Conservation (phyloP, 2,329 filamentous ascomycete species). For the Dactylellina sp. region DNA sequence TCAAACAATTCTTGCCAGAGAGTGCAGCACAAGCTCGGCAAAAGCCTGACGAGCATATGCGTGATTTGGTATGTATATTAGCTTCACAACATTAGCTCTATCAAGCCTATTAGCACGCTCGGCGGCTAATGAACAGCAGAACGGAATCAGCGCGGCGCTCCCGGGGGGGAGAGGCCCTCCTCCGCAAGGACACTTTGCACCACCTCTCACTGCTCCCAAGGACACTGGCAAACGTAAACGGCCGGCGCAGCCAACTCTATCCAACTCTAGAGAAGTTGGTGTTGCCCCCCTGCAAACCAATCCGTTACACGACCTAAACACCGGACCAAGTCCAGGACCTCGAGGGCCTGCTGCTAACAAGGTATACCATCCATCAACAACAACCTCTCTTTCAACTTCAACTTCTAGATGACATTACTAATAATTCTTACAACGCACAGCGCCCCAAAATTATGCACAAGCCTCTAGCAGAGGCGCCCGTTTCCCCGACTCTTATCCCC, state of each 20-base stretch:
- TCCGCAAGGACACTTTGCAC: constrained; percentile 93
- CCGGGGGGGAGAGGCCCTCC: constrained; percentile 72
- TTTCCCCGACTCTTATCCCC: constrained; percentile 89
- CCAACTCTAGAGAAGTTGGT: constrained; percentile 37
- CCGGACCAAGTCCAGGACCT: constrained; percentile 37
- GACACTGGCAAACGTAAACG: constrained; percentile 83
- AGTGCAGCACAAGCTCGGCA: constrained; percentile 76
- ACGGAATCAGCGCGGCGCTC: constrained; percentile 27
- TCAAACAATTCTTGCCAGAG: constrained; percentile 97
- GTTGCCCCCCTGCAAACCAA: constrained; percentile 41
- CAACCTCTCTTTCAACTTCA: neutral
- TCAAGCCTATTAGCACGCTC: neutral
- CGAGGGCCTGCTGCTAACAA: constrained; percentile 48
- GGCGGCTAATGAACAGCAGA: constrained; percentile 24
- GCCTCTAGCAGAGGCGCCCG: constrained; percentile 67
- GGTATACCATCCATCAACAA: constrained; percentile 6
- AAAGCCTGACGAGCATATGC: constrained; percentile 69
- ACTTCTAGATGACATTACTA: constrained; percentile 60
- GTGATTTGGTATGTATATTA: constrained; percentile 41
- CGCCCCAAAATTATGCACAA: constrained; percentile 80
- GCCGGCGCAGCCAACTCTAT: constrained; percentile 37
- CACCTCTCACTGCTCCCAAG: constrained; percentile 81
- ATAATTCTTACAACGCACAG: constrained; percentile 63
- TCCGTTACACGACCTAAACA: constrained; percentile 34
- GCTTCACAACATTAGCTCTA: too few relatives aligned